Evolutionary conservation across 1,284 basidiomycete genomes (phyloP), one percentile per base, ranked within the genome.

Genomic region (Cryptococcus sp.): DNA sequence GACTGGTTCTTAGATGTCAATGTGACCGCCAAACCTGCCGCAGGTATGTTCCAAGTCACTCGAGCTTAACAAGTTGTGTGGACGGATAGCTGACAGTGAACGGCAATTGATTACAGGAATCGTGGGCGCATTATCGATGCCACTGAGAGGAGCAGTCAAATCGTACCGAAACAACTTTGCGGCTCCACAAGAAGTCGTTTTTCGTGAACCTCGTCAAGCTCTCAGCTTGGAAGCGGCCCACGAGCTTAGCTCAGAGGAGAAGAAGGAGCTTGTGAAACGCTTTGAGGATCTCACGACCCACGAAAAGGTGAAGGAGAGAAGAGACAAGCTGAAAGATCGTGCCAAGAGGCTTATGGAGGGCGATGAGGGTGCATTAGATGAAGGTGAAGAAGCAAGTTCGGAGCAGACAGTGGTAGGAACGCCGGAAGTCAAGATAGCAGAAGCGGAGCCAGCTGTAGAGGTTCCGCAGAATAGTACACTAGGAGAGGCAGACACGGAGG

Each of bases 131-230:
- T 70, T 82, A 15, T 73, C 79, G 2, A 74, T 81, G 52, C 82
- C 82, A 0, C 57, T 82, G n/a, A 66, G 75, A 23, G 82, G 83
- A 5, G 77, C 77, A 6, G 79, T 76, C 72, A 78, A 79, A 54
- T 75, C 74, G 46, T 65, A 77, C 25, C 76, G 79, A 46, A 70
- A 72, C 2, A 56, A 59, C 41, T 63, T 68, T 39, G 48, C 60
- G 4, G 62, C 62, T 17, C 59, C 61, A n/a, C 70, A 63, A 16
- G 59, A 66, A 15, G 49, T 63, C 17, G 61, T 58, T 26, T 57
- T 71, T 13, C 59, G 64, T 13, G 55, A 65, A 38, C 64, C 72
- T 17, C 63, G 69, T 20, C 52, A 62, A 50, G 59, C 56, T 5
- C 20, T 64, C 0, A 57, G 59, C 11, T 39, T 58, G 4, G 55